phyloP scores from a whole-genome alignment of 2,329 filamentous ascomycete species.

The Penicillium sp. region DNA sequence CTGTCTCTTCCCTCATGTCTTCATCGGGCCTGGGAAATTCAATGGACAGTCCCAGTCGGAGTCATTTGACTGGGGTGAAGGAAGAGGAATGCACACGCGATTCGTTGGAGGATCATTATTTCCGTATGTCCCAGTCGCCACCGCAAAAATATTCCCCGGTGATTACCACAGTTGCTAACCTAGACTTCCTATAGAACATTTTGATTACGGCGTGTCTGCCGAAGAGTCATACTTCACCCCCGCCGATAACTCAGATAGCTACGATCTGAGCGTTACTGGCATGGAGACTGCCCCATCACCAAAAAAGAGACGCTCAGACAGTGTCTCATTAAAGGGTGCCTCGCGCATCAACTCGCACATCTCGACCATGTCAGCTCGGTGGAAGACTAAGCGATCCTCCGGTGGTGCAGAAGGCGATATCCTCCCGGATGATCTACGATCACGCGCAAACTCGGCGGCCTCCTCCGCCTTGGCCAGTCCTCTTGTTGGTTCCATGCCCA shows the following conservation, averaged over 20 bases:
- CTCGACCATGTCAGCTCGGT: conserved; percentile 65
- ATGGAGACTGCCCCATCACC: conserved; percentile 56
- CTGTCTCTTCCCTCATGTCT: conserved; percentile 69
- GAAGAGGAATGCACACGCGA: conserved; percentile 75
- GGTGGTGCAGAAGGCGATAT: conserved; percentile 30
- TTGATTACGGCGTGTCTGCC: conserved; percentile 32
- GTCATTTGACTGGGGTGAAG: conserved; percentile 73
- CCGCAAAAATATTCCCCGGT: no score
- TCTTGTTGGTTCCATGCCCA: conserved; percentile 31
- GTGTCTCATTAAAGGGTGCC: conserved; percentile 47
- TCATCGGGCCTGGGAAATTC: conserved; percentile 54
- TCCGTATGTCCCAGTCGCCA: conserved; percentile 60
- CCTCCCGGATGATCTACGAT: conserved; percentile 35
- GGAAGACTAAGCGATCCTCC: conserved; percentile 40
- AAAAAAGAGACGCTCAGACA: conserved; percentile 55
- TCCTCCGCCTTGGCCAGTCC: conserved; percentile 42
- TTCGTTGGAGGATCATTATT: conserved; percentile 60
- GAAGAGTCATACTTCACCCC: conserved; percentile 32
- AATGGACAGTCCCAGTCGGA: conserved; percentile 57
- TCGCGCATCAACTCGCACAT: conserved; percentile 67
- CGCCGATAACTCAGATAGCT: conserved; percentile 33
- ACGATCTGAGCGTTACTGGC: conserved; percentile 61
- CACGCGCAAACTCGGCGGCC: conserved; percentile 42
- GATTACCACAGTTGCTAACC: conserved; percentile 7
- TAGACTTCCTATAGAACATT: conserved; percentile 30